Evolutionary conservation across 2,329 filamentous ascomycete genomes (phyloP), one percentile per base, ranked within the genome.

Genomic region (Acarospora socialis): DNA sequence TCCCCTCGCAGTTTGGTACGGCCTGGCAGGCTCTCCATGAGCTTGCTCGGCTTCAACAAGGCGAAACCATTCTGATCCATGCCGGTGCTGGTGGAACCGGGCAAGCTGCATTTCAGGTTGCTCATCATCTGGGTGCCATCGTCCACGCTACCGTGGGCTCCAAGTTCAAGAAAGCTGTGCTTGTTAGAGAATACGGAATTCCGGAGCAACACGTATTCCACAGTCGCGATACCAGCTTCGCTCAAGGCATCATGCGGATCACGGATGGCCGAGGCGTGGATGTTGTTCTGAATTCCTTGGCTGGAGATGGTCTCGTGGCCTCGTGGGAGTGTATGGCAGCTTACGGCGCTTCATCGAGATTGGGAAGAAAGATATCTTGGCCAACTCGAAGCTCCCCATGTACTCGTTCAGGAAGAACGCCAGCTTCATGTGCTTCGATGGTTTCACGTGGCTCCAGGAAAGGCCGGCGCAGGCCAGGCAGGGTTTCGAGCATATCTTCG

Each of bases 1-100:
- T 43, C 16, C 32, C 37, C 5, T n/a, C 30, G 21, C 34, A 37
- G 7, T 33, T 31, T 10, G 34, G 24, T 14, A 45, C 27, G 26
- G 43, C 34, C 3, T 40, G 35, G 21, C 30, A 33, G 29, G 27
- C 23, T 21, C 21, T 44, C 7, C 14, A 16, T 8, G 31, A 34
- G 5, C 17, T 26, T 17, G 35, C 40, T 3, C 26, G 37, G 8
- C 26, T 46, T 15, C 33, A 37, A 20, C 22, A 37, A 23, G 41
- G 43, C n/a, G 39, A 50, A 32, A 36, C 32, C 9, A 28, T 51
- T 7, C 30, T 51, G 7, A 48, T 51, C 7, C 48, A 51, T 21
- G 38, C 44, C 3, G 46, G 40, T 8, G 37, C 36, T 22, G 47
- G 46, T 21, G 45, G 41, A n/a, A 26, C 46, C 8, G 46, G 46